A percentile compares a stretch with the other conserved stretches of the same genome.
phyloP scores from a whole-genome alignment of 805 yeast genomes.

The Brettanomyces anomalus region DNA sequence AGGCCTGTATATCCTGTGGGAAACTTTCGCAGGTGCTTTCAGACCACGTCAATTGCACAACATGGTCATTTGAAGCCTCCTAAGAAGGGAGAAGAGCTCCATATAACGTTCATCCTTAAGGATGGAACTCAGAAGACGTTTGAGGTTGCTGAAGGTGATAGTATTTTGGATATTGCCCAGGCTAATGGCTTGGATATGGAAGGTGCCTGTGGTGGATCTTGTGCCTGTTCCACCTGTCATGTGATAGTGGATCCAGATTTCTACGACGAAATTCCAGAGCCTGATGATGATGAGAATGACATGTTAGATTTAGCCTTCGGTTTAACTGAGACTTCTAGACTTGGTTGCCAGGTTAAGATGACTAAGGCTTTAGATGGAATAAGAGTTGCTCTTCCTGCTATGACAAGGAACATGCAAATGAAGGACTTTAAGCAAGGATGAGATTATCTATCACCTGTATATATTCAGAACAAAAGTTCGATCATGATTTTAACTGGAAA shows the following conservation, averaged over 20 bases:
- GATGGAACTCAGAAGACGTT: constrained; percentile 77
- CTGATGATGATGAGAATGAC: constrained; percentile 96
- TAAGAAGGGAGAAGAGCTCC: constrained; percentile 84
- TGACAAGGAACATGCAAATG: constrained; percentile 87
- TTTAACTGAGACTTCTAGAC: constrained; percentile 88
- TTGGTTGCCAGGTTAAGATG: constrained; percentile 93
- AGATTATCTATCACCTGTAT: not conserved
- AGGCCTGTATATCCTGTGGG: too few species aligned
- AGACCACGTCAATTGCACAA: constrained; percentile 9
- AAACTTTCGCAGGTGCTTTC: constrained; percentile 6
- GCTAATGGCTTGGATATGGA: constrained; percentile 92
- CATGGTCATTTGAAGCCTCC: constrained; percentile 93
- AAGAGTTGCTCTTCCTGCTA: constrained; percentile 91
- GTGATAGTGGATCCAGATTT: constrained; percentile 92
- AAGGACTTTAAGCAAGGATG: constrained; percentile 53
- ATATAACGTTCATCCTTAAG: constrained; percentile 82
- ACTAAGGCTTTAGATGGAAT: constrained; percentile 85
- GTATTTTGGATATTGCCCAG: constrained; percentile 88
- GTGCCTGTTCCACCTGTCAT: constrained; percentile 98
- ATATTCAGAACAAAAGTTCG: too few species aligned
- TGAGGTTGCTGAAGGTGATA: constrained; percentile 91
- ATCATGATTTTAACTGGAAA: too few species aligned
- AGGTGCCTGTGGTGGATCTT: constrained; percentile 97
- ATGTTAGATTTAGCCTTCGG: constrained; percentile 98
- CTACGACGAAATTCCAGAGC: constrained; percentile 88